Base-by-base conservation (phyloP, 177 flowering plant species). In the Vitis hybrid region DNA sequence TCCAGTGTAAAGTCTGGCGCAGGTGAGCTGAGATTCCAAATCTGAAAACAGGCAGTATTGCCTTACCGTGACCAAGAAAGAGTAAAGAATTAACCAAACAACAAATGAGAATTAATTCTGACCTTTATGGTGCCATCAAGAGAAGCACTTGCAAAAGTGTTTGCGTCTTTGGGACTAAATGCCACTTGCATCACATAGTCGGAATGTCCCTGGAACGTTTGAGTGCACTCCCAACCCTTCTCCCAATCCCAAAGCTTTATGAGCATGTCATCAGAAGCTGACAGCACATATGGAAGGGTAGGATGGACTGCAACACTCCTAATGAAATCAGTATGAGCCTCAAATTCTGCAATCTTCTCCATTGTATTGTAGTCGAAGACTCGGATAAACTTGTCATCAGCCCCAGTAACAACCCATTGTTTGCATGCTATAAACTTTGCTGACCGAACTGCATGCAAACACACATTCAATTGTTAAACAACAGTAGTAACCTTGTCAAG, bases 121-220 rank as follows among this genome's bases (percentile, higher is more conserved):
- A 68, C 71, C 71, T 69, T 69, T 19, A 69, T 58, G 11, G 71
- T 69, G 49, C 71, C 64, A 60, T 69, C 71, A 19, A 19, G 19
- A 19, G 19, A 19, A 19, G 19, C 19, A 19, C 19, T 19, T 19
- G 19, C 19, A 19, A 19, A 19, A 19, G 19, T 19, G 19, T 19
- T 19, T 19, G 19, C 19, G 19, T 19, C 19, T 0, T 19, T 19
- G 19, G 19, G 19, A 19, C 19, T 19, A 19, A 19, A 19, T 19
- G 19, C 19, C 19, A 19, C 19, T 19, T 19, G 19, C 19, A 19
- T 19, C 19, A 19, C 19, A 19, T 19, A 19, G 19, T 19, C 0
- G 19, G 19, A 0, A 19, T 19, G 19, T 19, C 19, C 19, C 19
- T 19, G 19, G 19, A 19, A 19, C 19, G 19, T 19, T 19, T 19